These are phyloP conservation scores for Rosa multiflora DNA, from an alignment of 306 rosid species.

Conservation along the genomic window DNA sequence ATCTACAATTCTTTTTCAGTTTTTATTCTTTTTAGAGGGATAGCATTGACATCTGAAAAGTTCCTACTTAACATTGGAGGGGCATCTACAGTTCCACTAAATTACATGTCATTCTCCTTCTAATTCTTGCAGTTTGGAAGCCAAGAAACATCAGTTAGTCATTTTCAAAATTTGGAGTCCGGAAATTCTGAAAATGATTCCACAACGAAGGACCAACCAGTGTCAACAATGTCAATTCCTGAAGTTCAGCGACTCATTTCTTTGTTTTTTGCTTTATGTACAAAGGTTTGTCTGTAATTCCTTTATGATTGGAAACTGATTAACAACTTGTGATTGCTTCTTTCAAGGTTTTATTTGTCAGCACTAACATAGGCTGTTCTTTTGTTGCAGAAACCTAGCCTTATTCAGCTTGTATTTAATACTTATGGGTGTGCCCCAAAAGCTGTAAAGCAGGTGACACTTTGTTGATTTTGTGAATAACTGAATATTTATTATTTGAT, in stretches of 20 bases:
- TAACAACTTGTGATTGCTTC: constrained; percentile 6
- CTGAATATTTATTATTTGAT: neutral
- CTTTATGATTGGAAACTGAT: constrained; percentile 9
- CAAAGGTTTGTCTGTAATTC: constrained; percentile 61
- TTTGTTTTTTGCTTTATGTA: constrained; percentile 86
- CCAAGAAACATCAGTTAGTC: constrained; percentile 55
- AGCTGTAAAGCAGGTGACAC: constrained; percentile 77
- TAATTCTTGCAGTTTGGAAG: constrained; percentile 54
- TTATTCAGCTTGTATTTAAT: constrained; percentile 77
- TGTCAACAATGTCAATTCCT: constrained; percentile 54
- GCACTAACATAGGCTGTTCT: constrained; percentile 15
- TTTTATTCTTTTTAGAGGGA: neutral
- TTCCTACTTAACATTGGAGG: neutral
- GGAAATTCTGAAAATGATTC: constrained; percentile 60
- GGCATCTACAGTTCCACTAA: neutral
- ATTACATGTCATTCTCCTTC: neutral
- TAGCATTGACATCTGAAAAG: neutral
- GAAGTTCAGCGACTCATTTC: constrained; percentile 88
- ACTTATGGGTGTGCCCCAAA: constrained; percentile 65
- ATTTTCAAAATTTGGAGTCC: constrained; percentile 57
- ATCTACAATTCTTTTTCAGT: neutral
- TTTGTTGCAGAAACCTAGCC: constrained; percentile 75
- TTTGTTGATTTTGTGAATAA: neutral
- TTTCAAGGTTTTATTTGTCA: constrained; percentile 16
- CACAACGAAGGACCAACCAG: constrained; percentile 34